Evolutionary conservation across 1,284 basidiomycete species (phyloP), one percentile per base, ranked within the genome.

Genomic region (Flammula alnicola): DNA sequence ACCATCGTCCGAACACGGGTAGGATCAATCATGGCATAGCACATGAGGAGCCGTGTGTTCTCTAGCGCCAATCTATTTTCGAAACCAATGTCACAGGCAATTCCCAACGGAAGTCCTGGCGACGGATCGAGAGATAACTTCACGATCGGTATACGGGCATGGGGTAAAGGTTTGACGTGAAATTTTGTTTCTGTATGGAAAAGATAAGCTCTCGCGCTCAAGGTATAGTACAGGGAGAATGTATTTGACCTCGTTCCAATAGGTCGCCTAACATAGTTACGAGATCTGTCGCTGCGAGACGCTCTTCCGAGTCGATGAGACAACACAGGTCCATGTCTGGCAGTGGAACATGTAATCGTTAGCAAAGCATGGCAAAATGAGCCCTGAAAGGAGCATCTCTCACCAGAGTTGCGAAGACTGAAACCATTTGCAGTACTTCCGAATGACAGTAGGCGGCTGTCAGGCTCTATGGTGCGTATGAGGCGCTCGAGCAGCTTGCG

Each of bases 261-360:
- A 98, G 78, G 71, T 95, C 88, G 36, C 94, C 94, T 35, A 98
- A 84, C 81, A 93, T 91, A 59, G 91, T 93, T 60, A 98, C 96
- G 44, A 98, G 84, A 77, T 97, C 92, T 27, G 91, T 83, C 8
- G 95, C 90, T 36, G 87, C 74, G 55, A 83, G 80, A 59, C 76
- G 89, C 67, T 83, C 85, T 49, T 84, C 80, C 19, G 92, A 90
- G 67, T 94, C 91, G 66, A 97, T 91, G 63, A 99, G 79, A 70
- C 95, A 98, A 67, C 96, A 98, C 35, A 99, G 77, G 71, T 99
- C 96, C 96, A 99, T 98, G 72, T 98, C 96, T 95, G 49, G 19
- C 16, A 27, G 31, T 27, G 49, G 9, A 40, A 14, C 31, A 44
- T 17, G 10, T 7, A 29, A 39, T 16, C 20, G 29, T 52, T 27